phyloP scores from a whole-genome alignment of 2,329 filamentous ascomycete species.

The Alternaria sp. region DNA sequence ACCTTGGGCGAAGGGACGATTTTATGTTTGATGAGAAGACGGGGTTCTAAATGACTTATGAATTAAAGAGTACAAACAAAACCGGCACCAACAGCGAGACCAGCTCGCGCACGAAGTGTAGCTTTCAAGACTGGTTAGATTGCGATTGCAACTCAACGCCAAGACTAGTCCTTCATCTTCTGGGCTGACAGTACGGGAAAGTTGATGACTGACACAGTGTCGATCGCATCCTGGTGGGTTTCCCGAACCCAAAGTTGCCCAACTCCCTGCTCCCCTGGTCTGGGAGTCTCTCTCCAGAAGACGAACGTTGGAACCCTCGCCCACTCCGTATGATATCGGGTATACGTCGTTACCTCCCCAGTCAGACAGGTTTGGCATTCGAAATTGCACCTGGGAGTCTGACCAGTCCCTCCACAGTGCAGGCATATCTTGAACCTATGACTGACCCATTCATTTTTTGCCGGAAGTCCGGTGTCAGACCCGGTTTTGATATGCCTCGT shows the following conservation, averaged over 20 bases:
- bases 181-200: slow-evolving; percentile 22
- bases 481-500: slow-evolving; percentile 27
- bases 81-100: neutral
- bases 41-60: slow-evolving; percentile 9
- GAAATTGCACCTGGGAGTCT: slow-evolving; percentile 35
- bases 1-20: slow-evolving; percentile 1
- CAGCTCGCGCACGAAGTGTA: neutral
- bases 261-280: no score
- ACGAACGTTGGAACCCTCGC: slow-evolving; percentile 5
- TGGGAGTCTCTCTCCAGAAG: slow-evolving; percentile 30
- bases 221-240: slow-evolving; percentile 16
- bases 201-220: slow-evolving; percentile 13
- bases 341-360: slow-evolving; percentile 36
- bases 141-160: neutral
- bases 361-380: slow-evolving; percentile 41
- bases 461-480: slow-evolving; percentile 8
- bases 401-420: slow-evolving; percentile 41
- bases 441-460: slow-evolving; percentile 40
- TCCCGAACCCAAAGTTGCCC: slow-evolving; percentile 35
- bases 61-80: slow-evolving; percentile 9
- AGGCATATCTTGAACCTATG: slow-evolving; percentile 39
- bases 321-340: slow-evolving; percentile 6
- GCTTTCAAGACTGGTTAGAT: neutral
- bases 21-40: slow-evolving; percentile 10
- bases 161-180: neutral